Evolutionary conservation across 345 rosid genomes (phyloP), one percentile per base, ranked within the genome.

Genomic region (Bruguiera gymnorhiza): DNA sequence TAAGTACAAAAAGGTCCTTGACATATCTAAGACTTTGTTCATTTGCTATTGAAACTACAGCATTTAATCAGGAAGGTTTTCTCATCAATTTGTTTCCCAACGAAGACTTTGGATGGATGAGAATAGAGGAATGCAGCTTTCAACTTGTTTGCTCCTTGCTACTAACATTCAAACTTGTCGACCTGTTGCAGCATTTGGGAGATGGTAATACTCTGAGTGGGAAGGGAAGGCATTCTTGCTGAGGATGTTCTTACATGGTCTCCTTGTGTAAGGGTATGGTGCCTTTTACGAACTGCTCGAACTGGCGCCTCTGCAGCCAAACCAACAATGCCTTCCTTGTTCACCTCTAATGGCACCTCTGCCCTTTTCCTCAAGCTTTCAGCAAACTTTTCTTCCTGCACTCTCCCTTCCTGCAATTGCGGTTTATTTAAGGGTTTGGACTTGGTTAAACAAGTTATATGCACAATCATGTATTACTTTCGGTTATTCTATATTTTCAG

Each of bases 281-380:
- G 93, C 82, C 90, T 85, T 75, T 88, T 88, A 2, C 93, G 86
- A 66, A 82, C 84, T 8, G 83, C 82, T 65, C 75, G 77, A 23
- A 71, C 75, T 5, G 77, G 72, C 19, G 78, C 73, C 60, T 63
- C 76, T 9, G 68, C 57, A 3, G 23, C 76, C 62, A 30, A 73
- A 0, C 19, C 51, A 3, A 34, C 67, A 20, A 65, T 70, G 54
- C 80, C 80, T 64, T 70, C 75, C 36, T 71, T 59, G 55, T 67
- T 74, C 63, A 48, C 54, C 31, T n/a, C 68, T 39, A 48, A 60
- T 13, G 79, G 67, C 31, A 46, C 69, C 55, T 76, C 76, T 31
- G 68, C 56, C 70, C 80, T 80, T 78, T 69, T 79, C 66, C 65
- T 19, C 11, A 48, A 71, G 73, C 87, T 72, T 57, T 81, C 83